Conservation (phyloP, 352 stramenopile genomes). For the Globisporangium megalacanthum region DNA sequence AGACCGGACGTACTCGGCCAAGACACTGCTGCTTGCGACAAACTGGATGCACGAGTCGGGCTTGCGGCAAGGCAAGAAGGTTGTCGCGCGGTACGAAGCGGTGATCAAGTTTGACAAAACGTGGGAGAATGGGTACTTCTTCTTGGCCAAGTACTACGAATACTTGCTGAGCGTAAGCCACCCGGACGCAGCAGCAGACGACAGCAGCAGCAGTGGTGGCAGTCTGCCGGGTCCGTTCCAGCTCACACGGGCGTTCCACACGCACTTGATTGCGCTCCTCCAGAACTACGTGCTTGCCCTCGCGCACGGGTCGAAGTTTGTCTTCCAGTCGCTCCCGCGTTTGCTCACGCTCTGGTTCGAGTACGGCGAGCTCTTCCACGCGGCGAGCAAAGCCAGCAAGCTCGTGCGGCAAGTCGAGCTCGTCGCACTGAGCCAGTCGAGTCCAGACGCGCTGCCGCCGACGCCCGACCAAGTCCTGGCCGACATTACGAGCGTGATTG, state of each 20-base stretch:
- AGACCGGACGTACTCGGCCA: constrained; percentile 71
- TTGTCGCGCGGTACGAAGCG: constrained; percentile 92
- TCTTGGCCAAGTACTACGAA: constrained; percentile 88
- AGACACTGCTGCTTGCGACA: constrained; percentile 90
- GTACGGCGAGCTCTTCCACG: constrained; percentile 83
- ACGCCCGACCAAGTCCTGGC: constrained; percentile 48
- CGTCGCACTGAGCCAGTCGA: constrained; percentile 46
- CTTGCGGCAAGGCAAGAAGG: constrained; percentile 91
- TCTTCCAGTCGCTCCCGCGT: constrained; percentile 96
- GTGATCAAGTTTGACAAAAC: constrained; percentile 91
- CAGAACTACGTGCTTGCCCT: constrained; percentile 91
- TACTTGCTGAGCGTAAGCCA: constrained; percentile 82
- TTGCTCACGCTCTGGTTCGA: constrained; percentile 98
- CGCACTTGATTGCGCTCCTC: constrained; percentile 87
- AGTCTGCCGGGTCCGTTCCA: constrained; percentile 28
- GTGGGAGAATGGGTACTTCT: constrained; percentile 94
- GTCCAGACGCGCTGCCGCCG: constrained; percentile 9
- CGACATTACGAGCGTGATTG: constrained; percentile 61
- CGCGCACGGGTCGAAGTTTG: constrained; percentile 89
- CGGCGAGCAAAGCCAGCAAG: constrained; percentile 48
- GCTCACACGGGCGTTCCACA: constrained; percentile 54
- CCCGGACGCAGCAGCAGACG: constrained; percentile 22
- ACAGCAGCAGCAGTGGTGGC: constrained; percentile 25
- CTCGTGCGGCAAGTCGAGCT: constrained; percentile 48
- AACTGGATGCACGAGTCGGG: constrained; percentile 96